Evolutionary conservation across 169 alveolate genomes (phyloP), one percentile per base, ranked within the genome.

Genomic region (Cryptosporidium sp.): DNA sequence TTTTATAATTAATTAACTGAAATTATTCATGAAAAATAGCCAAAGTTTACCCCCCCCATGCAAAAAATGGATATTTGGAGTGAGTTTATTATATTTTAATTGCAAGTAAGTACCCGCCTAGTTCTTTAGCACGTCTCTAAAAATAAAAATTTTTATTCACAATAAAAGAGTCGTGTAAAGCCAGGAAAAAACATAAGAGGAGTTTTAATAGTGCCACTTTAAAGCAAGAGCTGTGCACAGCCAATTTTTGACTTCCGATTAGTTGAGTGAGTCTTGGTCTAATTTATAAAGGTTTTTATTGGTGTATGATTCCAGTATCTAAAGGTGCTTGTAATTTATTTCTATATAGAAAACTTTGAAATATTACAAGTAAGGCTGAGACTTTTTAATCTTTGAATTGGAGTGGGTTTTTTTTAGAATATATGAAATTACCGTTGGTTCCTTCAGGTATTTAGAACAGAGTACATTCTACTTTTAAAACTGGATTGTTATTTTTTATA

Each of bases 21-120:
- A 48, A 48, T 16, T 14, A 14, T 48, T 12, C 8, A 56, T 26
- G 8, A 56, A n/a, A 56, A 56, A 16, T 48, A 3, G 21, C 56
- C 56, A 56, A 56, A 56, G n/a, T 12, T 56, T 4, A 26, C 35
- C 62, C n/a, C 70, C 72, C 51, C 51, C 51, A 65, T 65, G 72
- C 51, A 65, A 35, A 21, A 21, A 65, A 35, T 56, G 51, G 51
- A 65, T 65, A 65, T 44, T 14, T 2, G 51, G 16, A 29, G 51
- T 29, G 16, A 29, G 51, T 29, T 33, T 31, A 14, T 14, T 12
- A 31, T 31, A 1, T 31, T 29, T 14, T 21, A 65, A 65, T 65
- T 65, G 72, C 72, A 65, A 29, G 72, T 37, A 65, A 65, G 16
- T 65, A 33, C 72, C 72, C 72, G 72, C 72, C 72, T 7, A 65